Evolutionary conservation across 2,329 filamentous ascomycete species (phyloP).

Genomic region (Aspergillus sojae): DNA sequence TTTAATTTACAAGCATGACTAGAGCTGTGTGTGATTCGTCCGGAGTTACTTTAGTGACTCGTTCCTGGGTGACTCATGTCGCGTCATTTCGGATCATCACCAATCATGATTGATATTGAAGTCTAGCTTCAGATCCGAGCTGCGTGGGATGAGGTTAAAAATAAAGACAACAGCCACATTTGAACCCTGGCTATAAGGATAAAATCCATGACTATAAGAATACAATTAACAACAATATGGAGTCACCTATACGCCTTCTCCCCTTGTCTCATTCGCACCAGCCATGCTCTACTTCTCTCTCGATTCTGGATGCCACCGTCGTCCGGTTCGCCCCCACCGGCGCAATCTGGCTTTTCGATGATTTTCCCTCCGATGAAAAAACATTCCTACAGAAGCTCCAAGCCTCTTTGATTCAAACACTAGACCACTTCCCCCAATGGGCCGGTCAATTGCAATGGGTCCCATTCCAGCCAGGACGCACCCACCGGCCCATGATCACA

Average conservation of each 20-base stretch:
- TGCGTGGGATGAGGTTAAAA: not conserved
- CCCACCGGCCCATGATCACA: not conserved
- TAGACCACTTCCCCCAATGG: not conserved
- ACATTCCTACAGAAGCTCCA: not conserved
- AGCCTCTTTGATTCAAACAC: not conserved
- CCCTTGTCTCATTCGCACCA: not conserved
- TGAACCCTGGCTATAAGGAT: not conserved
- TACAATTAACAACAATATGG: not conserved
- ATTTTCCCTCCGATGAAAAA: not conserved
- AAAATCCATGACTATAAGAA: too few relatives aligned
- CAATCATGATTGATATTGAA: not conserved
- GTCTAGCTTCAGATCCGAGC: not conserved
- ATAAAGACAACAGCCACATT: not conserved
- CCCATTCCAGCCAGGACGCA: not conserved
- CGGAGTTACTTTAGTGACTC: not conserved
- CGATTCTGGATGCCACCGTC: not conserved
- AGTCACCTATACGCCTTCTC: not conserved
- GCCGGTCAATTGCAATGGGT: not conserved
- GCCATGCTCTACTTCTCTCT: not conserved
- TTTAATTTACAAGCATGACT: not conserved
- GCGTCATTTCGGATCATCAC: not conserved
- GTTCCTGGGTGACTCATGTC: not conserved
- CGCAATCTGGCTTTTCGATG: not conserved
- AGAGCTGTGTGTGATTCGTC: not conserved
- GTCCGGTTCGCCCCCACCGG: not conserved